Evolutionary conservation across 78 protist genomes (phyloP).

Genomic region (Bigelowiella natans): DNA sequence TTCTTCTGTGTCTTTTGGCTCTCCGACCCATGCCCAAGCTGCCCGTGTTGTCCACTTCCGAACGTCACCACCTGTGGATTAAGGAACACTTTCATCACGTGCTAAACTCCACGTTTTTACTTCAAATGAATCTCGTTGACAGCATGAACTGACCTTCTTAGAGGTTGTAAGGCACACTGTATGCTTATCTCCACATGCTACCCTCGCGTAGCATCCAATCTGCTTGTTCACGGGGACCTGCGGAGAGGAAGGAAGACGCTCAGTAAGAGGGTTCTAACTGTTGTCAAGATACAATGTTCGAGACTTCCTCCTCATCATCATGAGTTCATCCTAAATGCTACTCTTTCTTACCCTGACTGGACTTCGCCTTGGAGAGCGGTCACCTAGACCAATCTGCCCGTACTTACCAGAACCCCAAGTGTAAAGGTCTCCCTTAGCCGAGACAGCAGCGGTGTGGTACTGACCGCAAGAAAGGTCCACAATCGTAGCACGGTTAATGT

Average conservation of each 20-base stretch:
- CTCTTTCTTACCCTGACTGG: not conserved
- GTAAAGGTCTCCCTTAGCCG: not conserved
- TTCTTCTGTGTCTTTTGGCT: not conserved
- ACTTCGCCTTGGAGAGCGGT: not conserved
- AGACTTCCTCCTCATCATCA: no score
- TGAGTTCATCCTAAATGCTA: no score
- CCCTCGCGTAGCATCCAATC: not conserved
- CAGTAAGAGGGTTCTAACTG: no score
- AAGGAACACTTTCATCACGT: no score
- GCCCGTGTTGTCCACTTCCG: slow-evolving; percentile 8
- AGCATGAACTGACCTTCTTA: no score
- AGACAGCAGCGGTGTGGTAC: not conserved
- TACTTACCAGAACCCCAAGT: slow-evolving; percentile 8
- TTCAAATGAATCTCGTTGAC: no score
- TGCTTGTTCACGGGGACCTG: not conserved
- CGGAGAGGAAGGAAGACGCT: no score
- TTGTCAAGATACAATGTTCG: no score
- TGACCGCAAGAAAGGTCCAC: slow-evolving; percentile 1
- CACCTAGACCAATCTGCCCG: not conserved
- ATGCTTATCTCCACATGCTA: not conserved
- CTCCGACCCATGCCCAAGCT: not conserved
- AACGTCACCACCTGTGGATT: not conserved
- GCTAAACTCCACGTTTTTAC: no score
- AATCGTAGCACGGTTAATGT: not conserved
- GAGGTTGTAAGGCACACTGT: not conserved